Conservation (phyloP, 176 grass and related monocot species). For the Urochloa ruziziensis region DNA sequence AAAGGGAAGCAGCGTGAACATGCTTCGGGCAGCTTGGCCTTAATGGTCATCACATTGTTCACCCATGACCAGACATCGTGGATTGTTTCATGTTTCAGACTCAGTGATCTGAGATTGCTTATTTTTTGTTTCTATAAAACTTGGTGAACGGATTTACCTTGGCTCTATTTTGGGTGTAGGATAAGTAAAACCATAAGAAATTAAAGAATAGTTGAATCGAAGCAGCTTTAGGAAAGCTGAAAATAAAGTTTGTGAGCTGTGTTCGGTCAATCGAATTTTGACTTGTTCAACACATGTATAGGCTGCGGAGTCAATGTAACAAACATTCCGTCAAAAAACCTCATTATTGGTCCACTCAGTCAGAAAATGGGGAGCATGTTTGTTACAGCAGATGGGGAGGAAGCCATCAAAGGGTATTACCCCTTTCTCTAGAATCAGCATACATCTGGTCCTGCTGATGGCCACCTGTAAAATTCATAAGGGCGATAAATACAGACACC, state of each 20-base stretch:
- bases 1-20: not conserved
- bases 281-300: not conserved
- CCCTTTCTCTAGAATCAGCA: not conserved
- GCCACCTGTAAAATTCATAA: not conserved
- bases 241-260: not conserved
- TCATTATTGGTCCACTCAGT: not conserved
- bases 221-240: too few species aligned
- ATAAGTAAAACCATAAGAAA: not conserved
- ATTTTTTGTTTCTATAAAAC: not conserved
- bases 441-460: not conserved
- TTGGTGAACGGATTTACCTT: not conserved
- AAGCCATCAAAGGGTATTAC: not conserved
- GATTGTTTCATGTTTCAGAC: not conserved
- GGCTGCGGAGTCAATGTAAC: not conserved
- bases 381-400: not conserved
- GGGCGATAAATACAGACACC: not conserved
- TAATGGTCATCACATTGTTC: not conserved
- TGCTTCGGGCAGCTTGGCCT: not conserved
- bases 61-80: not conserved
- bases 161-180: not conserved
- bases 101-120: not conserved
- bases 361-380: not conserved
- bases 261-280: not conserved
- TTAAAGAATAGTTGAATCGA: not conserved
- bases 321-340: too few species aligned